Evolutionary conservation across 495 filamentous ascomycete species (phyloP), one percentile per base, ranked within the genome.

Genomic region (Letharia lupina): DNA sequence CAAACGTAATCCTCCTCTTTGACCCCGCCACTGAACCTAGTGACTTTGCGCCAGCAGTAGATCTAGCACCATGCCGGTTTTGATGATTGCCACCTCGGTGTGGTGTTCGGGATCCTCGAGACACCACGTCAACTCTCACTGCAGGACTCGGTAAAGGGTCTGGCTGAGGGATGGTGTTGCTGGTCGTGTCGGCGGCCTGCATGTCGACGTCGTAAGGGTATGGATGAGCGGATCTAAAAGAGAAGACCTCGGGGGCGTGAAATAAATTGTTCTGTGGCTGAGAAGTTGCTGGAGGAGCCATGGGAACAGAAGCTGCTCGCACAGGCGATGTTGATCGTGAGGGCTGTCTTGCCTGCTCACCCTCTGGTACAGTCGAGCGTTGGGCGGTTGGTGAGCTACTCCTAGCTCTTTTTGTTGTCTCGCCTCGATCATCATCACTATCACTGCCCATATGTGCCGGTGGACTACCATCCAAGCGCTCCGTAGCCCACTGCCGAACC

Each of bases 401-500:
- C 67, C 77, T 63, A 70, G 77, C 72, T 81, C 84, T 75, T 75
- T 80, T 83, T 45, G 83, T 81, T 41, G 74, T 70, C 60, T 89
- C 83, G 8, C 80, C 79, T 37, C 73, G 76, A 63, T 94, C 91
- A 52, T 94, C 91, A 64, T 93, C 91, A 70, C 89, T 92, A 39
- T 91, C 86, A 45, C 79, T 77, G 40, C 77, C 81, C 33, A 75
- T 72, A 0, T 77, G 71, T 16, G 69, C 70, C 13, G 76, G 64
- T 31, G 80, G 80, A 45, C 81, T 77, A 37, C 87, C 88, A 62
- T 91, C 87, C 45, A 88, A 77, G 58, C 88, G 83, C 74, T 94
- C 90, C 12, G 86, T 89, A 33, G 87, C 90, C 93, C 93, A 97
- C 75, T 87, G 86, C 67, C 92, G 81, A 37, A 97, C 83, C 68